phyloP scores from a whole-genome alignment of 225 moss, liverwort and hornwort genomes.

The Bryoerythrophyllum caledonicum region DNA sequence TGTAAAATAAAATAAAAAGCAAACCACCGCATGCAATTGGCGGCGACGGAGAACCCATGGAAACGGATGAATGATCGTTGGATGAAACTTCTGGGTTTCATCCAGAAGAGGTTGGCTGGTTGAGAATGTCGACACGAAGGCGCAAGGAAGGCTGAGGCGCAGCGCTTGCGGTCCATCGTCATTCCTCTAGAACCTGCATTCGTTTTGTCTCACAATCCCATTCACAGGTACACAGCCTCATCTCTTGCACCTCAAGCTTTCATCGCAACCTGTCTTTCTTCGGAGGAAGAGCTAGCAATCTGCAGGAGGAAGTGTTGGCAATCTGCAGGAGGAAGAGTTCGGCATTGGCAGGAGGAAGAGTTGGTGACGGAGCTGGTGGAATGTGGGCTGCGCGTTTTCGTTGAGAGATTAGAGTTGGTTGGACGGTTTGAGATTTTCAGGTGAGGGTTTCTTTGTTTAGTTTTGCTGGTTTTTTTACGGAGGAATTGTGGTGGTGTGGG shows the following conservation, averaged over 20 bases:
- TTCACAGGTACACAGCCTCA: neutral
- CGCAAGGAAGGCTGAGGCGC: slow-evolving; percentile 5
- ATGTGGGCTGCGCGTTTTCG: neutral
- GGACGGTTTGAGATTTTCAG: neutral
- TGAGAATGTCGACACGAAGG: slow-evolving; percentile 9
- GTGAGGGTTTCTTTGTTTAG: neutral
- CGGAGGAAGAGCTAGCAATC: no score
- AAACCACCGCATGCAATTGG: neutral
- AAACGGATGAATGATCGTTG: neutral
- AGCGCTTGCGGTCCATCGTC: neutral
- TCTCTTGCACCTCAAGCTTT: neutral
- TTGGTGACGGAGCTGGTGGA: neutral
- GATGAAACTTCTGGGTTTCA: slow-evolving; percentile 6
- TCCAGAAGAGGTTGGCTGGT: neutral
- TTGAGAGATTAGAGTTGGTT: neutral
- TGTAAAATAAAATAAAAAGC: no score
- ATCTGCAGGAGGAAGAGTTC: no score
- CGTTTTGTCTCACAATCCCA: neutral
- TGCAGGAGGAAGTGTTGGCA: neutral
- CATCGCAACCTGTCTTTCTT: neutral
- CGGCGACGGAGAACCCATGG: neutral
- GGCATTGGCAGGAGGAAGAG: no score
- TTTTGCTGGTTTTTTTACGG: neutral
- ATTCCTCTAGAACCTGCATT: neutral
- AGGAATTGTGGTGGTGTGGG: neutral